Evolutionary conservation across 768 basidiomycete species (phyloP), one percentile per base, ranked within the genome.

Genomic region (Kwoniella pini): DNA sequence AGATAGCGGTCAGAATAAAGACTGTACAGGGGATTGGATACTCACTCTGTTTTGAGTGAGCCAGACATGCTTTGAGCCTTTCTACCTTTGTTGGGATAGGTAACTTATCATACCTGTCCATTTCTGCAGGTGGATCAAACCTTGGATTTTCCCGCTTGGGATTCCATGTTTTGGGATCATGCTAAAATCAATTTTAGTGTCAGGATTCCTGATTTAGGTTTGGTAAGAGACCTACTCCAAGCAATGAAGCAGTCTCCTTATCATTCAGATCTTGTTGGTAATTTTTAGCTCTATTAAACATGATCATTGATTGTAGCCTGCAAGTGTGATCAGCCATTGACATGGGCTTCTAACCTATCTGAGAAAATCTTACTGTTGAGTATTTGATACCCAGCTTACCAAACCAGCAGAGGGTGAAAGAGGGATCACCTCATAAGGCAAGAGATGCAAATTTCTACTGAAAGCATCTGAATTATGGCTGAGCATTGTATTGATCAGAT

Each of bases 371-470:
- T 33, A 71, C 64, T 74, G 76, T 45, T 73, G 71, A 1, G 77
- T 78, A 48, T 78, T 75, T 4, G 65, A 43, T 1, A 78, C 72
- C 77, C 77, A 78, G 56, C 63, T 66, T 7, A 74, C 30, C 17
- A 78, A 53, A 1, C 75, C 77, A 0, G 73, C 71, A 30, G 68
- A 65, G 6, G 71, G 74, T 10, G 70, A 68, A 1, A 78, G 61
- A 3, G 77, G 77, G 17, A 75, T 66, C 15, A 75, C 77, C 51
- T 67, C 63, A 52, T 76, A 76, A 0, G 75, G 72, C 54, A 75
- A 40, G 19, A 73, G 49, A 52, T 75, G 74, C 26, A 78, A 59
- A 46, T 78, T 76, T 11, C 77, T 62, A 22, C 57, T 45, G 53
- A 77, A 78, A 1, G 77, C 71, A 28, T 76, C 75, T 4, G 54